Conservation (phyloP, 2,329 filamentous ascomycete species). For the Ophiocordyceps sinensis region DNA sequence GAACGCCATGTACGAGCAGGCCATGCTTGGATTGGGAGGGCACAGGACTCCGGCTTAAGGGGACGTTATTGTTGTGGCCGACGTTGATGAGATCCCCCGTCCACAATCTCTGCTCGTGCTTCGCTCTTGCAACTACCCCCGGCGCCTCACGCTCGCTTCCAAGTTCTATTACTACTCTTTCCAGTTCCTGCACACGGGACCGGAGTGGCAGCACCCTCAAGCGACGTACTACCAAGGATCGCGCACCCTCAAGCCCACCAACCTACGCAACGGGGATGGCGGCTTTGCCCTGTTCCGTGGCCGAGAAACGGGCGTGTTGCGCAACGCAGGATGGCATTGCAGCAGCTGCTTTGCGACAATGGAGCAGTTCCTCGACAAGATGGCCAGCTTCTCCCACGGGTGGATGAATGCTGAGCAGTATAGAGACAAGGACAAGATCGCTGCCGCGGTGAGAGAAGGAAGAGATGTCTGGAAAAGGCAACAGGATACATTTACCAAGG, state of each 20-base stretch:
- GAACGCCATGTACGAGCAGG: constrained; percentile 42
- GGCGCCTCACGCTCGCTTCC: constrained; percentile 34
- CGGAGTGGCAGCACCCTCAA: constrained; percentile 42
- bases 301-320: constrained; percentile 28
- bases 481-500: too few species aligned
- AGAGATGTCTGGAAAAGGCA: constrained; percentile 33
- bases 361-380: constrained; percentile 38
- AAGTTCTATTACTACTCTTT: constrained; percentile 45
- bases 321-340: constrained; percentile 46
- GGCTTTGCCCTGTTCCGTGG: constrained; percentile 21
- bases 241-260: constrained; percentile 35
- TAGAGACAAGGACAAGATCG: constrained; percentile 31
- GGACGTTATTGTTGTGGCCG: constrained; percentile 44
- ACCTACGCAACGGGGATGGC: constrained; percentile 34
- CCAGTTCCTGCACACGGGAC: constrained; percentile 28
- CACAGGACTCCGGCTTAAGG: constrained; percentile 25
- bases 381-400: constrained; percentile 40
- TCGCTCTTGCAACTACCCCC: constrained; percentile 36
- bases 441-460: constrained; percentile 35
- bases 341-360: constrained; percentile 45
- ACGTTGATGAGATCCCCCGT: constrained; percentile 47
- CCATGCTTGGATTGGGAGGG: constrained; percentile 32
- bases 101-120: constrained; percentile 33
- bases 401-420: constrained; percentile 36
- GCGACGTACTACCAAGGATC: constrained; percentile 35